A percentile compares a stretch with the other conserved stretches of the same genome.
Conservation (phyloP, 805 yeast genomes). For the Metschnikowia kofuensis region DNA sequence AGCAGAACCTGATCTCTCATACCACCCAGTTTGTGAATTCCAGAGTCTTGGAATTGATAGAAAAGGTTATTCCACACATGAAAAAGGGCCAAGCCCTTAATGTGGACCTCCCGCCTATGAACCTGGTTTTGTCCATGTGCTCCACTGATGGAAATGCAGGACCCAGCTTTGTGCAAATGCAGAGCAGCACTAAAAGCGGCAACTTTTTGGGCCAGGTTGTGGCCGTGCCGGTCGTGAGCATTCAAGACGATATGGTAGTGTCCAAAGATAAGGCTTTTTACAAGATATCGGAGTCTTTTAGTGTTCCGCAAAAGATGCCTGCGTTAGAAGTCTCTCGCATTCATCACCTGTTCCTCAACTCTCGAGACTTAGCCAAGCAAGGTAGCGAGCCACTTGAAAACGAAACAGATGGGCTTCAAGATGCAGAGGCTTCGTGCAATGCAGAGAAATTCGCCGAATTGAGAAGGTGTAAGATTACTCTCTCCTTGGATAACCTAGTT, state of each 20-base stretch:
- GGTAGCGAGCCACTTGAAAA: not conserved
- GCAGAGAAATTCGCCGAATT: too few relatives aligned
- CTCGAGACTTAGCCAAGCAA: not conserved
- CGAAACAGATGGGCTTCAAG: too few relatives aligned
- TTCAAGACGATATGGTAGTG: not conserved
- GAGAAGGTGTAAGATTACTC: too few relatives aligned
- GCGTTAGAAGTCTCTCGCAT: not conserved
- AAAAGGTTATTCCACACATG: slow-evolving; percentile 11
- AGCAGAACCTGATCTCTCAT: slow-evolving; percentile 21
- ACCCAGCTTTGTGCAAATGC: slow-evolving; percentile 10
- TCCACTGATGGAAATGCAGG: slow-evolving; percentile 10
- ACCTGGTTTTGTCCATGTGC: slow-evolving; percentile 23
- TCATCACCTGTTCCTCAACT: not conserved
- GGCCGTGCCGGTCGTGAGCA: slow-evolving; percentile 2
- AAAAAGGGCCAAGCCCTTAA: slow-evolving; percentile 16
- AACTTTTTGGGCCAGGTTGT: slow-evolving; percentile 7
- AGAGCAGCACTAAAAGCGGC: not conserved
- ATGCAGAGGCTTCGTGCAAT: too few relatives aligned
- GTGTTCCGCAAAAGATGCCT: not conserved
- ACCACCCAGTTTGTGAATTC: slow-evolving; percentile 26
- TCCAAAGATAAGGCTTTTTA: not conserved
- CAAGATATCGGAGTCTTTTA: not conserved
- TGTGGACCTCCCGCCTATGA: slow-evolving; percentile 30
- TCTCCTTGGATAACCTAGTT: too few relatives aligned
- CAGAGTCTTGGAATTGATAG: slow-evolving; percentile 21